Percentiles rank a stretch among this genome's conserved stretches.
These are phyloP conservation scores for Coemansia erecta DNA, from an alignment of 192 early-diverging fungal species.

Conservation along the genomic window DNA sequence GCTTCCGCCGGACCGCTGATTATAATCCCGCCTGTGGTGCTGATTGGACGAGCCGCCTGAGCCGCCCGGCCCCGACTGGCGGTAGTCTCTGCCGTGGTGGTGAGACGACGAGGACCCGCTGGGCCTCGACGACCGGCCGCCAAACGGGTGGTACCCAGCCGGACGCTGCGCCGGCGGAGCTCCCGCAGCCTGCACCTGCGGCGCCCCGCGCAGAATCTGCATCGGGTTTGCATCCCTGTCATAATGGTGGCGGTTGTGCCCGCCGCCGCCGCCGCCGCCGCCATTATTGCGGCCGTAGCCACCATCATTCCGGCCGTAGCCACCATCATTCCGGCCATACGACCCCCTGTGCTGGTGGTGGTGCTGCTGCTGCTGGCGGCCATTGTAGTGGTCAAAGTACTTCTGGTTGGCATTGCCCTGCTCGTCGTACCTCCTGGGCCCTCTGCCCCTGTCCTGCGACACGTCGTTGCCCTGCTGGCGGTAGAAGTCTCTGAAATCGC, in stretches of 20 bases:
- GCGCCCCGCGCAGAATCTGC: no score
- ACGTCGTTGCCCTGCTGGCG: constrained; percentile 51
- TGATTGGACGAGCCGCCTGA: no score
- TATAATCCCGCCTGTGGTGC: no score
- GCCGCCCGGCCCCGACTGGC: background rate
- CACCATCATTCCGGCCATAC: constrained; percentile 1
- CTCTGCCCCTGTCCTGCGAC: constrained; percentile 41
- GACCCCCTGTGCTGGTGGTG: constrained; percentile 5
- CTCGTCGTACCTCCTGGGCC: constrained; percentile 48
- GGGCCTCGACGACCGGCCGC: constrained; percentile 12
- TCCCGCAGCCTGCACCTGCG: no score
- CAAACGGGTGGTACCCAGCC: constrained; percentile 38
- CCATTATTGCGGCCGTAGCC: background rate
- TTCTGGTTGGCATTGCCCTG: constrained; percentile 36
- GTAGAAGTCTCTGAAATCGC: constrained; percentile 45
- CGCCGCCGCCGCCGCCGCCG: no score
- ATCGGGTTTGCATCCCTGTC: no score
- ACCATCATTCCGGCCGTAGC: constrained; percentile 2
- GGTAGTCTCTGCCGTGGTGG: background rate
- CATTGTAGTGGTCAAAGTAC: constrained; percentile 20
- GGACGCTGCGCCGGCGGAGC: constrained; percentile 28
- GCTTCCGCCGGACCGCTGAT: background rate
- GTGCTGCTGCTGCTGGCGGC: constrained; percentile 2
- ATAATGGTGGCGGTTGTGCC: no score
- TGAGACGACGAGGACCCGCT: background rate